Evolutionary conservation across 176 grass and related monocot species (phyloP).

Genomic region (Microstegium vimineum): DNA sequence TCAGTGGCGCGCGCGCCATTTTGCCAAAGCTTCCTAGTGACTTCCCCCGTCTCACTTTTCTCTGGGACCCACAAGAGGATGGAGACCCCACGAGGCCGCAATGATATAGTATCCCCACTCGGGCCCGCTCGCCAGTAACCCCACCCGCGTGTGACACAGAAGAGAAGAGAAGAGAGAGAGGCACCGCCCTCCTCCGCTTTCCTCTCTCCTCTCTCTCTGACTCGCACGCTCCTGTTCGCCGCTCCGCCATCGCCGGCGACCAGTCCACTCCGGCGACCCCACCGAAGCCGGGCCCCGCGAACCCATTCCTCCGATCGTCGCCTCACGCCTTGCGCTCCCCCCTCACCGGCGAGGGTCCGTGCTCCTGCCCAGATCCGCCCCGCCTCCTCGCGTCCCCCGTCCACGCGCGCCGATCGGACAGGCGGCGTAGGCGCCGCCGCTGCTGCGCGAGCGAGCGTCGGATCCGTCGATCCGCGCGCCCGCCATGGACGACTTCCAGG

Average conservation of each 20-base stretch:
- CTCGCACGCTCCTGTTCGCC: background rate
- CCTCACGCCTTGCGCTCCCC: background rate
- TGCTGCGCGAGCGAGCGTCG: background rate
- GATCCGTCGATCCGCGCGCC: slow-evolving; percentile 29
- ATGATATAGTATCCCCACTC: background rate
- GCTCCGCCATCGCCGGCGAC: slow-evolving; percentile 26
- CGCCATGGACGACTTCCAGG: slow-evolving; percentile 59
- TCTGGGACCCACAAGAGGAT: background rate
- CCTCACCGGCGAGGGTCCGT: background rate
- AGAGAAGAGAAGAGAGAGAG: background rate
- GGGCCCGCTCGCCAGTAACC: slow-evolving; percentile 39
- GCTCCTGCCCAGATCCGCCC: slow-evolving; percentile 14
- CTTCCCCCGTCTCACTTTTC: background rate
- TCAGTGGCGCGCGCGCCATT: fast-evolving
- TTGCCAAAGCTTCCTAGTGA: fast-evolving
- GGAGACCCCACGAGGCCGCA: background rate
- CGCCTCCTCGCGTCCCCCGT: background rate
- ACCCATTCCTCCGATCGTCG: slow-evolving; percentile 11
- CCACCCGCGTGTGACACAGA: slow-evolving; percentile 28
- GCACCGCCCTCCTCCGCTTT: background rate
- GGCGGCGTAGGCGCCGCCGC: background rate
- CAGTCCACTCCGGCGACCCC: background rate
- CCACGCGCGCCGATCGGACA: background rate
- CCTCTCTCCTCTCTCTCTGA: background rate
- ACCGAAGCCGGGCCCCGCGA: fast-evolving